Evolutionary conservation across 768 basidiomycete genomes (phyloP), one percentile per base, ranked within the genome.

Genomic region (Amanita rimosa): DNA sequence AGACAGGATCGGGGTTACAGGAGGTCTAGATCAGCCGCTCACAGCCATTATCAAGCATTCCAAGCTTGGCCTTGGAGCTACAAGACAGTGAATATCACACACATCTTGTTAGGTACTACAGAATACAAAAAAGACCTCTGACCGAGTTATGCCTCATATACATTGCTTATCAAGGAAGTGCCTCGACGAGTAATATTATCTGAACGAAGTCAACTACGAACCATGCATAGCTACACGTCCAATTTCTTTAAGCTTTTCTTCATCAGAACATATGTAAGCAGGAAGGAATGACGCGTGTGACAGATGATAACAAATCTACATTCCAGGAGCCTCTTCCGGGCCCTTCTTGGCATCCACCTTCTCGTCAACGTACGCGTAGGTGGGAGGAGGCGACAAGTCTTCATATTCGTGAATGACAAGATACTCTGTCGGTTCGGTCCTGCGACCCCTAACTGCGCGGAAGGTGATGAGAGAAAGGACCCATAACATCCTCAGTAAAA

Each of bases 21-120:
- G 67, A 27, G 89, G 89, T 0, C 63, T 95, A 48, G 81, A 83
- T 21, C 78, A 65, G 4, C 92, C 92, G 29, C 67, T 96, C 47
- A 79, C 79, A 0, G 92, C 89, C 10, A 76, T 91, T 44, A 83
- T 94, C 62, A 96, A 94, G 67, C 78, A 76, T 52, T 82, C 89
- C 14, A 94, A 89, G 65, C 69, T 84, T 10, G 92, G 92, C 0
- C 64, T 96, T 48, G 92, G 92, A 13, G 89, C 91, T 5, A 69
- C 59, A 22, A 67, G 58, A 55, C 5, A 38, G 19, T 58, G 33
- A 35, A 29, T 24, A 24, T 2, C 3, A 10, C 26, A 29, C 4
- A 26, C 17, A 22, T 38, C 5, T 16, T 37, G 7, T 37, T 2
- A 19, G 17, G 4, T 16, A 37, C 14, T 14, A 6, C 27, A 5